phyloP scores from a whole-genome alignment of 202 grass and related monocot genomes.

The Digitaria exilis region DNA sequence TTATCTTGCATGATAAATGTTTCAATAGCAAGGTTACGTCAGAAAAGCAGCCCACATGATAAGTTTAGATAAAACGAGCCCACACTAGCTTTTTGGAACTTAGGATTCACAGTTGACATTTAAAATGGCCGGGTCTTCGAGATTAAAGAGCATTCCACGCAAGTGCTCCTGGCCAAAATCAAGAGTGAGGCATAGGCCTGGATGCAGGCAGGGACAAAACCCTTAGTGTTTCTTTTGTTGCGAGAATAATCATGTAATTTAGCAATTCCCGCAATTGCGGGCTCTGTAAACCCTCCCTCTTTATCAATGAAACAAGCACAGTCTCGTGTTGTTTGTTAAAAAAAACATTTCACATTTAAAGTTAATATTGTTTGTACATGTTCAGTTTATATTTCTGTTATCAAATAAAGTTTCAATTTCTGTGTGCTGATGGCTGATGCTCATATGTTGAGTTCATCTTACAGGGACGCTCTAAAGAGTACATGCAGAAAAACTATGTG shows the following conservation, averaged over 20 bases:
- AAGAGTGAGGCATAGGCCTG: too few relatives aligned
- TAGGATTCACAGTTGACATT: background rate
- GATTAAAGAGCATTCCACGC: too few relatives aligned
- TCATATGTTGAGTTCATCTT: background rate
- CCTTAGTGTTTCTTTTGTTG: too few relatives aligned
- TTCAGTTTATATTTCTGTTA: background rate
- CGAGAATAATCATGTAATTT: too few relatives aligned
- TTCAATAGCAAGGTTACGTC: background rate
- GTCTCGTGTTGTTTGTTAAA: too few relatives aligned
- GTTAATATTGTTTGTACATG: background rate
- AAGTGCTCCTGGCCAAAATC: too few relatives aligned
- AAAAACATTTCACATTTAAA: too few relatives aligned
- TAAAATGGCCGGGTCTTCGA: too few relatives aligned
- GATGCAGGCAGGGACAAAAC: too few relatives aligned
- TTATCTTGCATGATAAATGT: background rate
- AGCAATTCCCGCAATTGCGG: too few relatives aligned
- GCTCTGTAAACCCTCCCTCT: too few relatives aligned
- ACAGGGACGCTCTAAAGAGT: slow-evolving; percentile 41
- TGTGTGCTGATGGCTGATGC: background rate
- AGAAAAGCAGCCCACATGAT: background rate
- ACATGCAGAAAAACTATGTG: slow-evolving; percentile 77
- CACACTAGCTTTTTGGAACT: background rate
- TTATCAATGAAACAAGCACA: too few relatives aligned
- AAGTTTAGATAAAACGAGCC: background rate
- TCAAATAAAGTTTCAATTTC: background rate